Evolutionary conservation across 2,329 filamentous ascomycete species (phyloP), one percentile per base, ranked within the genome.

Genomic region (Davidsoniella virescens): DNA sequence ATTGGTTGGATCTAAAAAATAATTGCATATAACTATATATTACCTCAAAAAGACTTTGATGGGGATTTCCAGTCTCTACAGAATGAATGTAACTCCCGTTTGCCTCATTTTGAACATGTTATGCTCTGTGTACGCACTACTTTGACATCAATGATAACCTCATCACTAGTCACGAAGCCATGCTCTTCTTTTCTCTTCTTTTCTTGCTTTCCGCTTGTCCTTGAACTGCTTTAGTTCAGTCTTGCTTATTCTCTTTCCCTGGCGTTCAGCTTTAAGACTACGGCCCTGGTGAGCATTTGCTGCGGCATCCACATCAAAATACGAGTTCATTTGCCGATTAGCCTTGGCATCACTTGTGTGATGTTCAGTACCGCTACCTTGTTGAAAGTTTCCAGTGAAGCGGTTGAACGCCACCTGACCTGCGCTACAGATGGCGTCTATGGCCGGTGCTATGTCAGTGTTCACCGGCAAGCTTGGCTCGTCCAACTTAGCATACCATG

Each of bases 261-360:
- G 80, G 50, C 92, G 75, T 70, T 98, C 92, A 2, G 87, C 92
- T 66, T 90, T 93, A 52, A 98, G 69, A 61, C 88, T 95, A 52
- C 82, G 77, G 2, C 92, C 92, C 58, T 94, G 82, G 60, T 98
- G 88, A 52, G 78, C 77, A 61, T 94, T 95, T 4, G 88, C 90
- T 2, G 87, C 88, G 4, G 87, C 85, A 63, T 96, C 88, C 41
- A 95, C 88, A 62, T 98, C 90, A 63, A 96, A 98, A 66, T 82
- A 96, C 39, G 87, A 85, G 61, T 85, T 84, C 83, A 96, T 84
- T 67, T 96, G 92, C 42, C 92, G 74, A 47, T 72, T 73, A 54
- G 82, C 82, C 71, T 94, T 95, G 61, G 86, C 84, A 61, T 93
- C 87, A 60, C 94, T 87, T 57, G 79, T 83, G 68, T 88, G 83